Base-by-base conservation (phyloP, 1,284 basidiomycete species). In the Cutaneotrichosporon daszewskae region DNA sequence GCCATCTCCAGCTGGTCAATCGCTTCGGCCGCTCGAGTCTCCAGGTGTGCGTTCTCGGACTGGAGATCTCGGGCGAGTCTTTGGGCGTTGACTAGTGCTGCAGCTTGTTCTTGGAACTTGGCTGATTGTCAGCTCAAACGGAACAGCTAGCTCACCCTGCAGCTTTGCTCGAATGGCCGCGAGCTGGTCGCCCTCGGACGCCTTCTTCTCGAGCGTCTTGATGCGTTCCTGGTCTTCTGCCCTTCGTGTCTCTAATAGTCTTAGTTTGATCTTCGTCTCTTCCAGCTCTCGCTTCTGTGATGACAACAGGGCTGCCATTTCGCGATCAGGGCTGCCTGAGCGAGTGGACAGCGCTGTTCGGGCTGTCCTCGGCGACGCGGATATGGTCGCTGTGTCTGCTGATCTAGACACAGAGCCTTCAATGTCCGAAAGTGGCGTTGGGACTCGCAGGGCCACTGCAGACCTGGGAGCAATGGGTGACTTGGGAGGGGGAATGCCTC, bases 1-100 rank as follows among this genome's bases (percentile, higher is more conserved):
- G 83, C 78, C 82, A 97, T 90, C 72, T 99, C 95, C 27, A 97
- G 74, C 65, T 91, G 87, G 55, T 96, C 92, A 43, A 85, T 80
- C 2, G 83, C 67, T 58, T 94, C 89, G 6, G 79, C 64, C 2
- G 83, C 74, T 29, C 81, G 75, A 14, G 67, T 72, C 51, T 86
- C 82, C n/a, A 84, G 71, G 18, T 78, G 75, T 2, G 76, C 73
- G 25, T 86, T 74, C 44, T 84, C 68, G 3, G 64, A 79, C 53
- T 83, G 77, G 1, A 81, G 72, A 59, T 87, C 84, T 22, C 81
- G 77, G 13, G 84, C 71, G 40, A 83, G 78, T 3, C 84, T 78
- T 31, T 79, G 78, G 4, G 81, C 77, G 1, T 78, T 78, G 19
- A 79, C 82, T 33, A 89, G 76, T 35, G 88, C 85, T 0, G 83